phyloP scores from a whole-genome alignment of 306 rosid species.

The Hippophae rhamnoides region DNA sequence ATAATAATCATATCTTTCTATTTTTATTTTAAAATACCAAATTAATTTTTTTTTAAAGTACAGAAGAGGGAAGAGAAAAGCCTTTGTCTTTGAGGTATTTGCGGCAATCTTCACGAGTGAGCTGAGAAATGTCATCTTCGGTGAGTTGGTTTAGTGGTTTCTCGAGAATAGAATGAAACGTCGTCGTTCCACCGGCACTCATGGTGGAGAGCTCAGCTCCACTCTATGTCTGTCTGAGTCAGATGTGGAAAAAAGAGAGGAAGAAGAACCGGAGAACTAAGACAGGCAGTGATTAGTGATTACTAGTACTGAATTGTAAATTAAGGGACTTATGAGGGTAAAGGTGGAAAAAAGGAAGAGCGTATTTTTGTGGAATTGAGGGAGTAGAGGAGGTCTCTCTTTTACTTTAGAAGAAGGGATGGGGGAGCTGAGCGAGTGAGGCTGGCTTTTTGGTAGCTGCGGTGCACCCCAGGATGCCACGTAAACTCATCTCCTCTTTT shows the following conservation, averaged over 20 bases:
- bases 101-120: conserved; percentile 98
- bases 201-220: conserved; percentile 29
- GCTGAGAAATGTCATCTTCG: conserved; percentile 98
- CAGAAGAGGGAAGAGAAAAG: conserved; percentile 4
- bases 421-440: conserved; percentile 12
- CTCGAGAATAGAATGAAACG: conserved; percentile 74
- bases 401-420: background rate
- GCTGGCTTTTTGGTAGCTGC: conserved; percentile 35
- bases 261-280: background rate
- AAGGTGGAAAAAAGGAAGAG: background rate
- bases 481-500: conserved; percentile 31
- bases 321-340: conserved; percentile 11
- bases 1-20: conserved; percentile 16
- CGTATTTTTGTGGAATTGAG: background rate
- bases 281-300: background rate
- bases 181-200: conserved; percentile 50
- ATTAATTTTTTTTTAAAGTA: background rate
- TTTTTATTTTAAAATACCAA: background rate
- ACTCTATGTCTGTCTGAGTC: background rate
- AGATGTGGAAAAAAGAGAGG: background rate
- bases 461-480: conserved; percentile 96
- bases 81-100: conserved; percentile 94
- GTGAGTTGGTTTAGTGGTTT: conserved; percentile 86
- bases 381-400: conserved; percentile 10
- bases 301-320: conserved; percentile 4